Conservation (phyloP, 306 rosid species). For the Malus fusca region DNA sequence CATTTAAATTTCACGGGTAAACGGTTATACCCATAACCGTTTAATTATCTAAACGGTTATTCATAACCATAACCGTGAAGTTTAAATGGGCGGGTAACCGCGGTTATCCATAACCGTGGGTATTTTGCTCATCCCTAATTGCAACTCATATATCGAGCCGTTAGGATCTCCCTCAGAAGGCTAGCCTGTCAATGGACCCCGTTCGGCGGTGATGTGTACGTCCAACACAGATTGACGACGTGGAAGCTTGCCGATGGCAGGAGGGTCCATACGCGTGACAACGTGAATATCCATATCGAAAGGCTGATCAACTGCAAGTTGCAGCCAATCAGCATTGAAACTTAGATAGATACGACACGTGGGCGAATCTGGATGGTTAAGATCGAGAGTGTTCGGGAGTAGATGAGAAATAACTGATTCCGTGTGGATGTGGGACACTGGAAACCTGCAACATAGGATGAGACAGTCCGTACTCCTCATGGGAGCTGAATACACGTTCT, state of each 20-base stretch:
- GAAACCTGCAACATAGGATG: neutral
- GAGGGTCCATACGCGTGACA: neutral
- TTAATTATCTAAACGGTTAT: too few relatives aligned
- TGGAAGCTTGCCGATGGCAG: conserved; percentile 17
- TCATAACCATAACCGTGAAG: too few relatives aligned
- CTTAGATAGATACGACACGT: conserved; percentile 20
- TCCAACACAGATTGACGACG: neutral
- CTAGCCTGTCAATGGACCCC: conserved; percentile 7
- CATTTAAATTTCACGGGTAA: too few relatives aligned
- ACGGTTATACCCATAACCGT: too few relatives aligned
- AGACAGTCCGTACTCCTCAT: neutral
- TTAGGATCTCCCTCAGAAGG: neutral
- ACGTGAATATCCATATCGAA: neutral
- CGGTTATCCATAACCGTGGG: too few relatives aligned
- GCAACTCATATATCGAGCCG: conserved; percentile 13
- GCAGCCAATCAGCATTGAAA: neutral
- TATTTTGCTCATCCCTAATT: too few relatives aligned
- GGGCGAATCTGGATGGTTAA: conserved; percentile 29
- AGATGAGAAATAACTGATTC: neutral
- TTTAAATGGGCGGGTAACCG: too few relatives aligned
- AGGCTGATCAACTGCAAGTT: conserved; percentile 2
- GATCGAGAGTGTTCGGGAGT: conserved; percentile 21
- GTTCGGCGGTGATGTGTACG: neutral
- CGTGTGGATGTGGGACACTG: neutral
- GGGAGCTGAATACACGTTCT: neutral